Base-by-base conservation (phyloP, 129 eudicot genomes). In the Scalesia atractyloides region DNA sequence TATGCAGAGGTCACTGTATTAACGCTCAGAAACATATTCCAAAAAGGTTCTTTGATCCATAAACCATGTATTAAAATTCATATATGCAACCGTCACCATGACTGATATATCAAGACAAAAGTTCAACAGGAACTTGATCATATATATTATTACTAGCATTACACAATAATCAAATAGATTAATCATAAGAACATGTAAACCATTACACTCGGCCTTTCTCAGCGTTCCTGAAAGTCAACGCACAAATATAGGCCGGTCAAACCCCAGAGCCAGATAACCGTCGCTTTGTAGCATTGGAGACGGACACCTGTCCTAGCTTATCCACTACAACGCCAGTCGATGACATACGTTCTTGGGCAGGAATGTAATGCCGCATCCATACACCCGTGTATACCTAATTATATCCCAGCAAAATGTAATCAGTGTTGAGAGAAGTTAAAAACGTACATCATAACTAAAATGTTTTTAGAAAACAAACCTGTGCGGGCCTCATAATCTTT, bases 401-500 rank as follows among this genome's bases (percentile, higher is more conserved):
- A 53, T 11, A 4, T 44, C 9, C 66, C 15, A 18, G 19, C 18
- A 53, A 37, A n/a, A 57, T 3, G 13, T 30, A 59, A 34, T 61
- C 41, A 12, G 41, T 15, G 37, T 61, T n/a, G 17, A 20, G 66
- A 61, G 12, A 22, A 9, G 66, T 26, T 12, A 14, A 52, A 18
- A 41, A 41, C 1, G 5, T 30, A 64, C 0, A 64, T 37, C 51
- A 64, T n/a, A 37, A 64, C 51, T n/a, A 9, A 1, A 9, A 17
- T 33, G 5, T 6, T 50, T 9, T 12, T 34, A 36, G 19, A 4
- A 56, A 53, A 65, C 76, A 64, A 34, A 93, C 99, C 99, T 95
- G 91, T 51, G 95, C 96, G 7, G 99, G 99, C 83, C 99, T 88
- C 95, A 95, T 88, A 80, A 95, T 88, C 88, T 95, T 95, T n/a